Evolutionary conservation across 805 yeast genomes (phyloP).

Genomic region (Lachancea fermentati): DNA sequence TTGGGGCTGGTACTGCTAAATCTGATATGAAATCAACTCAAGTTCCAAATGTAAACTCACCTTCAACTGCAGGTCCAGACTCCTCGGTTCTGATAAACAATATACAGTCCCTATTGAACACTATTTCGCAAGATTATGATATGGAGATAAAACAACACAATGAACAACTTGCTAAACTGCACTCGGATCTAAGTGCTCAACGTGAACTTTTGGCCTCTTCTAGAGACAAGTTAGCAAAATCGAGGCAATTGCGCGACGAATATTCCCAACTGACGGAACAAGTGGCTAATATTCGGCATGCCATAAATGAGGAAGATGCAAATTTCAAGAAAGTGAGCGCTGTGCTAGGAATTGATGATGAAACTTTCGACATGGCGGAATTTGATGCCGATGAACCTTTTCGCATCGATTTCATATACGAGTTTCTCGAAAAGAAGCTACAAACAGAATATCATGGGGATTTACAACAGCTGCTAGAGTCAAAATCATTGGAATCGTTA

Average conservation of each 20-base stretch:
- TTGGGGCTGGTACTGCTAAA: slow-evolving; percentile 46
- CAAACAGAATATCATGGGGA: slow-evolving; percentile 29
- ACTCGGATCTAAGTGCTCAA: slow-evolving; percentile 33
- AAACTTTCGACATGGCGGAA: slow-evolving; percentile 41
- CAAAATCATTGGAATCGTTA: slow-evolving; percentile 20
- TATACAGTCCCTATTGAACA: slow-evolving; percentile 44
- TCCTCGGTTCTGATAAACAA: slow-evolving; percentile 36
- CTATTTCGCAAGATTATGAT: slow-evolving; percentile 55
- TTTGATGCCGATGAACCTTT: slow-evolving; percentile 93
- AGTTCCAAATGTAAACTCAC: background rate
- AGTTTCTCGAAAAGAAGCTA: slow-evolving; percentile 42
- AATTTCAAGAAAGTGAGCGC: slow-evolving; percentile 42
- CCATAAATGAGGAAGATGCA: slow-evolving; percentile 57
- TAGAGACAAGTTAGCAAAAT: slow-evolving; percentile 23
- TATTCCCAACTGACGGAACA: slow-evolving; percentile 50
- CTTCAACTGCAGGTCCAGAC: slow-evolving; percentile 17
- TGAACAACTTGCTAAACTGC: slow-evolving; percentile 45
- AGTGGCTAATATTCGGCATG: slow-evolving; percentile 52
- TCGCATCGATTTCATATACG: slow-evolving; percentile 55
- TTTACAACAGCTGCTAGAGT: slow-evolving; percentile 24
- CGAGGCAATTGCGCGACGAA: slow-evolving; percentile 46
- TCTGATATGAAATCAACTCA: slow-evolving; percentile 3
- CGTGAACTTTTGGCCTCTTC: slow-evolving; percentile 22
- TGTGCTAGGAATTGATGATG: slow-evolving; percentile 33
- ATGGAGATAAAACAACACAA: slow-evolving; percentile 51